A percentile compares a stretch with the other conserved stretches of the same genome.
These are phyloP conservation scores for Lasiosphaeria ovina DNA, from an alignment of 495 filamentous ascomycete species.

Conservation along the genomic window DNA sequence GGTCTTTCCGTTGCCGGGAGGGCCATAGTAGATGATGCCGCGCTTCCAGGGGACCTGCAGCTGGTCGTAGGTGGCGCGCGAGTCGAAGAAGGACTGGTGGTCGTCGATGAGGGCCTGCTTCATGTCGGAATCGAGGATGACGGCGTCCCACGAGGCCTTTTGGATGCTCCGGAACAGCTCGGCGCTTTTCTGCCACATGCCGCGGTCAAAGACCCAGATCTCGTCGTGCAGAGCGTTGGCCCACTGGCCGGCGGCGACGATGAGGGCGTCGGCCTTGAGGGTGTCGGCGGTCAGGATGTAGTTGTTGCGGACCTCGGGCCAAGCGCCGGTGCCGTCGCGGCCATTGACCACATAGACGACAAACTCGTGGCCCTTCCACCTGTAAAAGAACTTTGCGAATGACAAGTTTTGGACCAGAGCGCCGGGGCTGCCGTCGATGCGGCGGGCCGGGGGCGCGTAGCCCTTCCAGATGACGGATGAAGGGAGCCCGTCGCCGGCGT, in stretches of 20 bases:
- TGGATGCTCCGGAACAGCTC: slow-evolving; percentile 58
- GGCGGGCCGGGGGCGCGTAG: slow-evolving; percentile 50
- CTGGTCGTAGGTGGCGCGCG: slow-evolving; percentile 49
- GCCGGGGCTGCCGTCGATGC: slow-evolving; percentile 49
- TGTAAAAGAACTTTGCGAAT: slow-evolving; percentile 57
- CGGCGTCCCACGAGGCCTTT: slow-evolving; percentile 58
- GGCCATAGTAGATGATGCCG: slow-evolving; percentile 58
- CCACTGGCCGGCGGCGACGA: slow-evolving; percentile 52
- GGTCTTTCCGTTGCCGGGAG: slow-evolving; percentile 67
- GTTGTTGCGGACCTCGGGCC: slow-evolving; percentile 35
- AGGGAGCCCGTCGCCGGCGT: slow-evolving; percentile 30
- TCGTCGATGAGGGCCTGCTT: slow-evolving; percentile 60
- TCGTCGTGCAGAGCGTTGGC: slow-evolving; percentile 54
- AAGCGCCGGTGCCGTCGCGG: slow-evolving; percentile 39
- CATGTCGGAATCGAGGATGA: slow-evolving; percentile 62
- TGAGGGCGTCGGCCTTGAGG: slow-evolving; percentile 48
- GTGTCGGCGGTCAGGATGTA: slow-evolving; percentile 49
- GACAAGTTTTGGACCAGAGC: slow-evolving; percentile 38
- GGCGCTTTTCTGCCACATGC: slow-evolving; percentile 57
- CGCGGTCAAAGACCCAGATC: slow-evolving; percentile 62
- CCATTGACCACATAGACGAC: slow-evolving; percentile 54
- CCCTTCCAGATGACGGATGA: slow-evolving; percentile 39
- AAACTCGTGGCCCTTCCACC: slow-evolving; percentile 48
- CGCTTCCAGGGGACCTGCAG: slow-evolving; percentile 58
- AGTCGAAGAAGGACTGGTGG: slow-evolving; percentile 59